Conservation (phyloP, 2,329 filamentous ascomycete genomes). For the Graphium sp. region DNA sequence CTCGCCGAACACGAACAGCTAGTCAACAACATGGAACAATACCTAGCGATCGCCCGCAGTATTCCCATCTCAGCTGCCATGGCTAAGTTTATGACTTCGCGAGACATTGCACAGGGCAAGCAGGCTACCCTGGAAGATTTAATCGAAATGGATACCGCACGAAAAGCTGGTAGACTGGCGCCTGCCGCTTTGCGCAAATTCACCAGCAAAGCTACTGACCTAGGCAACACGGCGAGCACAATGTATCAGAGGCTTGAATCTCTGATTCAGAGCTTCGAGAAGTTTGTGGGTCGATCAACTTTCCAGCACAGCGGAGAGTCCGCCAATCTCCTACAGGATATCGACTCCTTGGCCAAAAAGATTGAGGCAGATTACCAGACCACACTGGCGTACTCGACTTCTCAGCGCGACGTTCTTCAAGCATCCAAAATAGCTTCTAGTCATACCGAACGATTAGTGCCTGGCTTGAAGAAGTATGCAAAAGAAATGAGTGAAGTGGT, state of each 20-base stretch:
- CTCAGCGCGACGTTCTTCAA: conserved; percentile 40
- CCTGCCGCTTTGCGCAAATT: conserved; percentile 42
- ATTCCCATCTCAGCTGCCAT: conserved; percentile 51
- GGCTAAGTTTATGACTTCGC: conserved; percentile 43
- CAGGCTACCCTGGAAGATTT: conserved; percentile 55
- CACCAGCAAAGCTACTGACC: conserved; percentile 36
- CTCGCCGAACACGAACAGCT: conserved; percentile 51
- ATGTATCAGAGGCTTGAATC: conserved; percentile 45
- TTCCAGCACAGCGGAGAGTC: conserved; percentile 46
- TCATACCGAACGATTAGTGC: conserved; percentile 45
- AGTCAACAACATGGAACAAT: conserved; percentile 48
- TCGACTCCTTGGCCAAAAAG: conserved; percentile 72
- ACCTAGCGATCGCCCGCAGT: conserved; percentile 45
- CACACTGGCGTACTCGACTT: conserved; percentile 50
- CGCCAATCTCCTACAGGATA: conserved; percentile 59
- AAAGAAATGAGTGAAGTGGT: conserved; percentile 45
- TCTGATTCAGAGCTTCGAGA: conserved; percentile 47
- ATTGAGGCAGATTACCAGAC: conserved; percentile 75
- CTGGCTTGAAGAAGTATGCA: conserved; percentile 36
- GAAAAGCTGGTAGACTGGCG: conserved; percentile 52
- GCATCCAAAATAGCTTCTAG: conserved; percentile 46
- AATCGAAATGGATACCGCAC: conserved; percentile 56
- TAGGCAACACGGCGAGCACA: conserved; percentile 41
- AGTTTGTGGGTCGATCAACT: conserved; percentile 34
- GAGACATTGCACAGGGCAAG: conserved; percentile 21